Percentiles rank a stretch among this genome's conserved stretches.
These are phyloP conservation scores for Rhizophora mangle DNA, from an alignment of 345 rosid genomes.

Conservation along the genomic window DNA sequence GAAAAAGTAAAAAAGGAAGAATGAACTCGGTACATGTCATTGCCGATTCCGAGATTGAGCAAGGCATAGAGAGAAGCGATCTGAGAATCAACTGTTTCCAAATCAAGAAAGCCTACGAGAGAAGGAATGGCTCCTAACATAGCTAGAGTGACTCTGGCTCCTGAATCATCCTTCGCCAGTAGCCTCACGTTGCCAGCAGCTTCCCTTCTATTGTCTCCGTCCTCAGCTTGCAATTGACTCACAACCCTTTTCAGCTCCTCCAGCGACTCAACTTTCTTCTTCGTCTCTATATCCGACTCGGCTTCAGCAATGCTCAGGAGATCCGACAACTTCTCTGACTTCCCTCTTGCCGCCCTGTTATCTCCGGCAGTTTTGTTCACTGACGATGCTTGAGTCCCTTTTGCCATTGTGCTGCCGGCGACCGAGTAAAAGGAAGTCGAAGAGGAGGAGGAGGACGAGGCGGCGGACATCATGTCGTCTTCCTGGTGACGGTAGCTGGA, in stretches of 20 bases:
- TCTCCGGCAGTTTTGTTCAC: background rate
- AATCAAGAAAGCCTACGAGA: slow-evolving; percentile 77
- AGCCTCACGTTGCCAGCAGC: slow-evolving; percentile 64
- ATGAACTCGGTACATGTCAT: slow-evolving; percentile 45
- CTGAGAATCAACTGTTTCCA: slow-evolving; percentile 43
- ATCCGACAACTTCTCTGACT: slow-evolving; percentile 80
- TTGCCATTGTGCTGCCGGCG: background rate
- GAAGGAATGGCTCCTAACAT: slow-evolving; percentile 95
- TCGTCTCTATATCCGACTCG: slow-evolving; percentile 61
- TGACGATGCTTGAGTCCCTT: background rate
- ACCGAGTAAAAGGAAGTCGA: slow-evolving; percentile 16
- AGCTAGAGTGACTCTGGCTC: slow-evolving; percentile 72
- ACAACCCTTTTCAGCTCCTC: slow-evolving; percentile 66
- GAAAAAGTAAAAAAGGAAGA: background rate
- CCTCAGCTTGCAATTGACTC: slow-evolving; percentile 51
- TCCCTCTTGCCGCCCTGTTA: slow-evolving; percentile 1
- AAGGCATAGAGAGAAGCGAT: slow-evolving; percentile 79
- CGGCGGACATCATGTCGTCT: slow-evolving; percentile 14
- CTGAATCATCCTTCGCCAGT: slow-evolving; percentile 70
- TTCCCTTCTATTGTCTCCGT: slow-evolving; percentile 27
- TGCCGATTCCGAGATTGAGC: slow-evolving; percentile 91
- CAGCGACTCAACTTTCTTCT: slow-evolving; percentile 65
- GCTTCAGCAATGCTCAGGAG: slow-evolving; percentile 72
- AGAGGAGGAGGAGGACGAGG: slow-evolving; percentile 3
- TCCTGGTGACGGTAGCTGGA: slow-evolving; percentile 48